Base-by-base conservation (phyloP, 2,329 filamentous ascomycete species). In the Thielaviopsis punctulata region DNA sequence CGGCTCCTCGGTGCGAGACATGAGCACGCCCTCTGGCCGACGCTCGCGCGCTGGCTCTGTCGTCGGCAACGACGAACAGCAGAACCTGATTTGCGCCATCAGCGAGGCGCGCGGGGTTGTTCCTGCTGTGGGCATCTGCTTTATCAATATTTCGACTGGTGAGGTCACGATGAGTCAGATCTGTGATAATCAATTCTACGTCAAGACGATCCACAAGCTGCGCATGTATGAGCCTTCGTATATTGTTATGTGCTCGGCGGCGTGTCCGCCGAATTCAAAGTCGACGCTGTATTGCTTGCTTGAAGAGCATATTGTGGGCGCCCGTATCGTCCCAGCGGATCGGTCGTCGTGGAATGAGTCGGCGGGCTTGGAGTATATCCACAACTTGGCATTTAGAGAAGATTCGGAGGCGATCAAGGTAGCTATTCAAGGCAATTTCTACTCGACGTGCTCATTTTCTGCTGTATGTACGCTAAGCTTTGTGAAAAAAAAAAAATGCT, bases 161-260 rank as follows among this genome's bases (percentile, higher is more conserved):
- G 87, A 95, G 65, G 85, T 80, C 15, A 79, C 88, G 24, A 73
- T 96, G 39, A 93, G 86, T 61, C 87, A 95, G 61, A 90, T 96
- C 57, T 88, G 84, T 61, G 90, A 96, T 64, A 93, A 82, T 53
- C 88, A 95, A 63, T 93, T 88, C 30, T 96, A 94, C 62, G 81
- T 88, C 53, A 82, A 82, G 61, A 94, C 88, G 0, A 72, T 94
- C 25, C 86, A 94, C 65, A 95, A 95, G 63, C 73, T 96, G 30
- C 77, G 78, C 50, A 79, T 95, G 22, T 84, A 86, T 59, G 77
- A 83, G 22, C 89, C 90, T 0, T 84, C 82, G 1, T 79, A 82
- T 57, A 84, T 95, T 48, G 68, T 96, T 1, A 81, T 94, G 58
- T 80, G 87, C 61, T 76, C 76, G 4, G 83, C 83, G 1, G 76